Evolutionary conservation across 2,329 filamentous ascomycete genomes (phyloP), one percentile per base, ranked within the genome.

Genomic region (Ophiostoma sp.): DNA sequence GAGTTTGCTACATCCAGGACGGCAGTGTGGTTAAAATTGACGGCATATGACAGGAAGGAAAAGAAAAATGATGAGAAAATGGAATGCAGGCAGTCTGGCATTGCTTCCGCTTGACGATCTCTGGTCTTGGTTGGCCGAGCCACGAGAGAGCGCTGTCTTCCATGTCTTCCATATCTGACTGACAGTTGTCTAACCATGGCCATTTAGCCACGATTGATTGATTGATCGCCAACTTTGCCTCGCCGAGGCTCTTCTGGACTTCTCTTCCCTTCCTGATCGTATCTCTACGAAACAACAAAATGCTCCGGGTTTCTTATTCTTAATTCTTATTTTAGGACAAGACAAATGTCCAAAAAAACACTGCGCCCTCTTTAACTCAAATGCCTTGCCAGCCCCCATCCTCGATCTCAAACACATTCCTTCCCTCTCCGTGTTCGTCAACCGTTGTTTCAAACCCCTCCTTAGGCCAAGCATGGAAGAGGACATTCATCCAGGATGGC

Each of bases 181-280:
- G 57, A 61, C 57, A 61, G 28, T 39, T 36, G 59, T 42, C 59
- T 25, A 42, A 42, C 33, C n/a, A n/a, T 42, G 11, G 59, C 59
- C 33, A 64, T 64, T 42, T 64, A 64, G 19, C 33, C 59, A 64
- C 31, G 33, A 64, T 66, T 66, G n/a, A 64, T 45, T 66, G 61
- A 66, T 64, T 64, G 59, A 64, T 61, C 28, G 57, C 57, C 57
- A 42, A 9, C 22, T 25, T n/a, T 61, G 28, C 57, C 17, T 61
- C 28, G 57, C 57, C 31, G 57, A 59, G 31, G 57, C 57, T 33
- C 57, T 39, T 59, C n/a, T n/a, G n/a, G n/a, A 15, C 12, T 19
- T 19, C 57, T 63, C 19, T 4, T 36, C 31, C 57, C 33, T 33
- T 19, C 28, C 55, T 3, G 22, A 5, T 31, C 55, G 12, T 59